Evolutionary conservation across 2,329 filamentous ascomycete species (phyloP), one percentile per base, ranked within the genome.

Genomic region (Graphiopsis chlorocephala): DNA sequence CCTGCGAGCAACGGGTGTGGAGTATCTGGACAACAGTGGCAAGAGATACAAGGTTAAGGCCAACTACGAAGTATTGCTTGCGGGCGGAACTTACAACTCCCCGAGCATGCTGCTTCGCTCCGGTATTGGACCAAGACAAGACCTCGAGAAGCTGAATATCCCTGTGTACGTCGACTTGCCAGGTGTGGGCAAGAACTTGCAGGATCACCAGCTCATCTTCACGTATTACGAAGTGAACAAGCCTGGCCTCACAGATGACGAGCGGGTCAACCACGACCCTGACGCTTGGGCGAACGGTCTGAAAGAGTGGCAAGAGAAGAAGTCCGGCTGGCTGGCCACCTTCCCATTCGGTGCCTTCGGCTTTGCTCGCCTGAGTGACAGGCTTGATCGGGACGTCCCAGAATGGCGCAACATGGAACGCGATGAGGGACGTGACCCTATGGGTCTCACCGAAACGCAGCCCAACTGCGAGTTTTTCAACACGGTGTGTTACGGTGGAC

Each of bases 341-440:
- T 88, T 89, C 69, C 86, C 86, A 11, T 89, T 89, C 61, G 87
- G 87, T 47, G 80, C 81, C 12, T 88, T 89, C 64, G 86, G 82
- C 12, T 90, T 82, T 68, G 83, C 86, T 6, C 82, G 87, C n/a
- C 78, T 89, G 0, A 85, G 88, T 65, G 81, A 86, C 10, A 83
- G 86, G 7, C 80, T 89, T 0, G 68, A 71, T 14, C 76, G 80
- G 53, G 78, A 86, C 68, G 82, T 83, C 0, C 77, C 81, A 3
- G 69, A 86, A 7, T 89, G 87, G 87, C 78, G 78, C 2, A 83
- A 85, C 0, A 75, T 79, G 0, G 78, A 82, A 6, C 66, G 11
- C 42, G 67, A 26, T 14, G 61, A 76, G 38, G 84, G 83, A 4
- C 83, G 86, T 4, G 87, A 89, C 68, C 85, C 87, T 0, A 89